These are phyloP conservation scores for Primulina huaijiensis DNA, from an alignment of 257 asterid genomes.

Conservation along the genomic window DNA sequence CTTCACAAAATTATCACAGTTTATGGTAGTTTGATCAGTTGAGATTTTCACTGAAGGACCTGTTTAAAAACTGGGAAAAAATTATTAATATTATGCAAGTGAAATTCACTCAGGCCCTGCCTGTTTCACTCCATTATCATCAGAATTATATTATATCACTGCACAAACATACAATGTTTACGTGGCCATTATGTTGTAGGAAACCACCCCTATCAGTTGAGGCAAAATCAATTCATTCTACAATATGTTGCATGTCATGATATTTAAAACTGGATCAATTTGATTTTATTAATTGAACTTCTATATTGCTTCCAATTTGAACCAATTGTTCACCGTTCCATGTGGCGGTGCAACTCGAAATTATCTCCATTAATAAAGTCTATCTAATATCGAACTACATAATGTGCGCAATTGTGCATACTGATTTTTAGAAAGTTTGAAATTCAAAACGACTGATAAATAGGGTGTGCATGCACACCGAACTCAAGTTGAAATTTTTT, in stretches of 20 bases:
- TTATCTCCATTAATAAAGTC: not conserved
- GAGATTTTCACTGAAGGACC: not conserved
- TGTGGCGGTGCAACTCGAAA: not conserved
- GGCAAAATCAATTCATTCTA: not conserved
- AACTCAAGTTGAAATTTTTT: not conserved
- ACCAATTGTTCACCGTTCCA: not conserved
- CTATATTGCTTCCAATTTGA: not conserved
- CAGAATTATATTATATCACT: not conserved
- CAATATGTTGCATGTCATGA: not conserved
- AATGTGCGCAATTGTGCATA: not conserved
- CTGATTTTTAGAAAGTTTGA: not conserved
- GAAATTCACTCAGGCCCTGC: not conserved
- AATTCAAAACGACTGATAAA: not conserved
- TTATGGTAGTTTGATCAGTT: not conserved
- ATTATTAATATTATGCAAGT: not conserved
- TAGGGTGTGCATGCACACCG: not conserved
- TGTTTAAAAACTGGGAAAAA: not conserved
- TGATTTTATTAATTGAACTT: not conserved
- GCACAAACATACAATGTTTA: not conserved
- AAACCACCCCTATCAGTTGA: not conserved
- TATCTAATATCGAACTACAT: not conserved
- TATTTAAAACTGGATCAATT: not conserved
- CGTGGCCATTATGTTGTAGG: not conserved
- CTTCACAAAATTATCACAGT: constrained; percentile 4
- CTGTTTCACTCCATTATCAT: not conserved